Conservation (phyloP, 2,329 filamentous ascomycete genomes). For the Aspergillus ochraceus region DNA sequence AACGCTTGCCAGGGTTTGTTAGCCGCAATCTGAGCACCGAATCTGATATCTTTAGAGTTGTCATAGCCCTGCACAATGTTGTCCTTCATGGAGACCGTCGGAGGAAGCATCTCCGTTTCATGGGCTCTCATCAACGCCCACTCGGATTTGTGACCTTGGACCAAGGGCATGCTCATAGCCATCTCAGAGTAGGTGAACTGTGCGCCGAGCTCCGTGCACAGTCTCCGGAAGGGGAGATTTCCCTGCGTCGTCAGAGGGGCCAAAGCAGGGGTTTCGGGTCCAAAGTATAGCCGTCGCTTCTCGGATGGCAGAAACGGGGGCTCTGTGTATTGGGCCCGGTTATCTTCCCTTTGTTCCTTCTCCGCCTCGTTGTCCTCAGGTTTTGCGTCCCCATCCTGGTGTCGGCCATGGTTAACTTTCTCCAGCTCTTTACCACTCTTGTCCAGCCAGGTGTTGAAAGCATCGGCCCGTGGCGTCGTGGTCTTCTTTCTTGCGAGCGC, state of each 20-base stretch:
- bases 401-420: conserved; percentile 51
- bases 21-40: conserved; percentile 88
- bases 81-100: conserved; percentile 58
- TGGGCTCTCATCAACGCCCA: conserved; percentile 96
- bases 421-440: conserved; percentile 55
- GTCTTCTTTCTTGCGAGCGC: conserved; percentile 72
- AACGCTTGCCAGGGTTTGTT: conserved; percentile 89
- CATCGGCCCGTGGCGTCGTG: conserved; percentile 70
- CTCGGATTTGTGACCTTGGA: conserved; percentile 87
- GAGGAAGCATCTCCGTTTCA: conserved; percentile 73
- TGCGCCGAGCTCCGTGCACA: conserved; percentile 85
- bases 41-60: conserved; percentile 78
- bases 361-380: conserved; percentile 27
- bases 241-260: conserved; percentile 95
- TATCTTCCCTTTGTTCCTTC: conserved; percentile 60
- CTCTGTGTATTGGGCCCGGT: conserved; percentile 78
- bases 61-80: conserved; percentile 74
- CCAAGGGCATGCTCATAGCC: conserved; percentile 85
- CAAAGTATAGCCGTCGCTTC: conserved; percentile 92
- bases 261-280: conserved; percentile 86
- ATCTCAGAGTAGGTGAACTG: conserved; percentile 98
- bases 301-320: conserved; percentile 87
- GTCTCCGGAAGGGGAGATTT: conserved; percentile 87
- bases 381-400: conserved; percentile 38
- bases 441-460: conserved; percentile 76